Conservation (phyloP, 1,284 basidiomycete species). For the Trichosporon sp. region DNA sequence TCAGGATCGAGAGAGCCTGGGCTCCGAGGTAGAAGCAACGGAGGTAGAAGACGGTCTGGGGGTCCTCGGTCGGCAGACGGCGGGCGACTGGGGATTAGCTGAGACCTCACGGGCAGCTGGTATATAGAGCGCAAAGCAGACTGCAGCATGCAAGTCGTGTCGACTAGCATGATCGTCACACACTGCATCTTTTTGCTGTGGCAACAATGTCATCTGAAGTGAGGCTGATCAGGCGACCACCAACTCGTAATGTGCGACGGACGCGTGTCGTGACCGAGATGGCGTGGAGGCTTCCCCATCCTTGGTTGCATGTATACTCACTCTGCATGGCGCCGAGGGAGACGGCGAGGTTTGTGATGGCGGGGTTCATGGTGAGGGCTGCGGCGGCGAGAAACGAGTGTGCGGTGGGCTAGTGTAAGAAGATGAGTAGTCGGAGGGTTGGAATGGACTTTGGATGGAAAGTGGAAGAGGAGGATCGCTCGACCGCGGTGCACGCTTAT, state of each 20-base stretch:
- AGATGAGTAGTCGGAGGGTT: no score
- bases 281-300: not conserved
- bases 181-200: no score
- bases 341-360: slow-evolving; percentile 65
- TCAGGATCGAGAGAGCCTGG: slow-evolving; percentile 15
- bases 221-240: not conserved
- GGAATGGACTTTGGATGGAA: slow-evolving; percentile 6
- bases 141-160: not conserved
- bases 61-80: slow-evolving; percentile 21
- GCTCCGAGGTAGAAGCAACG: slow-evolving; percentile 15
- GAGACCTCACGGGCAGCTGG: not conserved
- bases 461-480: slow-evolving; percentile 1
- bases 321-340: slow-evolving; percentile 87
- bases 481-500: not conserved
- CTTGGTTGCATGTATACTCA: slow-evolving; percentile 39
- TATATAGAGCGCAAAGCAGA: not conserved
- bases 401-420: not conserved
- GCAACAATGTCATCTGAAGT: no score
- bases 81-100: slow-evolving; percentile 14
- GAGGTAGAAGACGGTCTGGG: slow-evolving; percentile 18
- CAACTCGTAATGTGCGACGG: not conserved
- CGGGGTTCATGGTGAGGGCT: slow-evolving; percentile 43
- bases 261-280: not conserved
- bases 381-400: not conserved
- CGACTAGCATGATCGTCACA: no score